Evolutionary conservation across 148 eudicot genomes (phyloP).

Genomic region (Silene uniflora): DNA sequence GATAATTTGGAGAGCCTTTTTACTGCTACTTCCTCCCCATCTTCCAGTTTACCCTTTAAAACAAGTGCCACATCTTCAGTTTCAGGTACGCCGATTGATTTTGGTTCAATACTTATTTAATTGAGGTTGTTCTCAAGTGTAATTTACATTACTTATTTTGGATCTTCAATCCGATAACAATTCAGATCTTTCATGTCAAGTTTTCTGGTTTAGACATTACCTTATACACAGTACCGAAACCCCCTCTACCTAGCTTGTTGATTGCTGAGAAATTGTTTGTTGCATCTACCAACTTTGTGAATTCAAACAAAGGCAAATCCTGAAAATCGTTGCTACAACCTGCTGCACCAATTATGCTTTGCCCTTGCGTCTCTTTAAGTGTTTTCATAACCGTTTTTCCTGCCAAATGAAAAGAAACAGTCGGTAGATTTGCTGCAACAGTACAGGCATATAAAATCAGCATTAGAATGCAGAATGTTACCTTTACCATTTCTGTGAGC

Average conservation of each 20-base stretch:
- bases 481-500: constrained; percentile 1
- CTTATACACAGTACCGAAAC: constrained; percentile 46
- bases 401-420: neutral
- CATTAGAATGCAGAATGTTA: neutral
- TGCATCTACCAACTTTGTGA: constrained; percentile 23
- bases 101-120: too few relatives aligned
- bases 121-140: too few relatives aligned
- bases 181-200: too few relatives aligned
- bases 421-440: too few relatives aligned
- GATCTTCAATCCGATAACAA: too few relatives aligned
- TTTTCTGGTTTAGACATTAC: constrained; percentile 15
- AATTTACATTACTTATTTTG: too few relatives aligned
- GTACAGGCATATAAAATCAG: neutral
- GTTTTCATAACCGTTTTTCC: neutral
- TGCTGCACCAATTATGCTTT: neutral
- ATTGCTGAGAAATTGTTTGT: constrained; percentile 27
- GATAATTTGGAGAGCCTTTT: constrained; percentile 41
- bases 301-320: constrained; percentile 33
- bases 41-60: constrained; percentile 30
- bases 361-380: neutral
- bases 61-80: neutral
- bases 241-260: constrained; percentile 50
- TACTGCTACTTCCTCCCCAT: constrained; percentile 40
- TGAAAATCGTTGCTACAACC: neutral
- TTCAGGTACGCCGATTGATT: too few relatives aligned